Base-by-base conservation (phyloP, 805 yeast species). In the Komagataella kurtzmanii region DNA sequence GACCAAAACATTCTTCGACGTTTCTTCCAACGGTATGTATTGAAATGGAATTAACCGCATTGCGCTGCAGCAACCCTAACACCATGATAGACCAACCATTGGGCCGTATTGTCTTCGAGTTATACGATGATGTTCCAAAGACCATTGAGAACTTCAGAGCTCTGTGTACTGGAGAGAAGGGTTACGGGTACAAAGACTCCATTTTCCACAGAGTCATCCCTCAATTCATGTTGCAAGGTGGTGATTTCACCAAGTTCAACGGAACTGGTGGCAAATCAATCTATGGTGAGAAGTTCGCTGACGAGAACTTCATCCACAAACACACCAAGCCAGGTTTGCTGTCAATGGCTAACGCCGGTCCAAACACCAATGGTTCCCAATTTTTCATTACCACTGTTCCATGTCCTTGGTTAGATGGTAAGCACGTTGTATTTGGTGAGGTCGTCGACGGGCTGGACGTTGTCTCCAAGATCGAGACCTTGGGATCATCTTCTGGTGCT, bases 321-420 rank as follows among this genome's bases (percentile, higher is more conserved):
- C 97, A 91, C 73, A 75, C 74, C 75, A 81, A 70, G 81, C 95
- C 76, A 77, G 79, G 78, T 58, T 89, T 79, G 73, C 85, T 71
- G 70, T 88, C 96, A 56, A 91, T 91, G 97, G 97, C 97, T 69
- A 91, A 91, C 69, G 95, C 97, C 57, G 97, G 97, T 61, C 96
- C 95, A 71, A 87, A 88, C 83, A 88, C 97, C 74, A 91, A 91
- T 75, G 97, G 97, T 53, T 89, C 97, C 52, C 98, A 90, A 75
- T 90, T 90, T 74, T 90, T 91, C 80, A 85, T 88, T 74, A 88
- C 97, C 69, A 88, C 96, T 53, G 90, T 86, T 51, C 76, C 83
- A 59, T 75, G 84, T 63, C 85, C 93, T 55, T 87, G 93, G 91
- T 79, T 90, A 69, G 95, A 89, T 65, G 96, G 96, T 57, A 83